Conservation (phyloP, 352 stramenopile genomes). For the Discostella stelligera region DNA sequence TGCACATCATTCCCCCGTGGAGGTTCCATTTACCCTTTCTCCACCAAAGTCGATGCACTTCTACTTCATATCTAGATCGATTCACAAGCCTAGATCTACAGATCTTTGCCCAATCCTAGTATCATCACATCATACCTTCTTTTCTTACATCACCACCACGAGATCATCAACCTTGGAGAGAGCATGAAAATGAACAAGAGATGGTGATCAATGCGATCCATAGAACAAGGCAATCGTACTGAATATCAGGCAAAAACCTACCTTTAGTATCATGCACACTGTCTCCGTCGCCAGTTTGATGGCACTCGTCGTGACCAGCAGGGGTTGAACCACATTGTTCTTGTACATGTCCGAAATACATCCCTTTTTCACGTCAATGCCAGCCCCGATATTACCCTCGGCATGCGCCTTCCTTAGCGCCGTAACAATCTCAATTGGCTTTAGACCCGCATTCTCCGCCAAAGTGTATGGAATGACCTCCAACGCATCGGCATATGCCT, state of each 20-base stretch:
- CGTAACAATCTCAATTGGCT: slow-evolving; percentile 98
- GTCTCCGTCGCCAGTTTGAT: slow-evolving; percentile 97
- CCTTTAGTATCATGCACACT: slow-evolving; percentile 99
- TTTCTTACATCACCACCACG: slow-evolving; percentile 89
- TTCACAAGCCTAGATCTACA: no score
- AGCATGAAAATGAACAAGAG: neutral
- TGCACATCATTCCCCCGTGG: no score
- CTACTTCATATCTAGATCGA: no score
- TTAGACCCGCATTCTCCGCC: slow-evolving; percentile 98
- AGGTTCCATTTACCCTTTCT: no score
- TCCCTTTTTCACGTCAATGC: slow-evolving; percentile 94
- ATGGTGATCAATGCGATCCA: neutral
- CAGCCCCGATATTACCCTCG: slow-evolving; percentile 89
- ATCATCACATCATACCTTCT: neutral
- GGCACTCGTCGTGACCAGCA: slow-evolving; percentile 96
- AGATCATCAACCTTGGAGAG: slow-evolving; percentile 89
- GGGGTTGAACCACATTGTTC: slow-evolving; percentile 96
- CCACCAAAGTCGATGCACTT: no score
- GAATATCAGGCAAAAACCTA: slow-evolving; percentile 46
- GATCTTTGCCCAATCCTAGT: no score
- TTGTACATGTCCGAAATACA: slow-evolving; percentile 98
- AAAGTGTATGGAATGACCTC: slow-evolving; percentile 99
- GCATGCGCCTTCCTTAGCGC: slow-evolving; percentile 83
- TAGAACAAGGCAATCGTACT: no score
- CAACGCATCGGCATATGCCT: slow-evolving; percentile 95